phyloP scores from a whole-genome alignment of 1,284 basidiomycete genomes.

The Crucibulum cyathiforme region DNA sequence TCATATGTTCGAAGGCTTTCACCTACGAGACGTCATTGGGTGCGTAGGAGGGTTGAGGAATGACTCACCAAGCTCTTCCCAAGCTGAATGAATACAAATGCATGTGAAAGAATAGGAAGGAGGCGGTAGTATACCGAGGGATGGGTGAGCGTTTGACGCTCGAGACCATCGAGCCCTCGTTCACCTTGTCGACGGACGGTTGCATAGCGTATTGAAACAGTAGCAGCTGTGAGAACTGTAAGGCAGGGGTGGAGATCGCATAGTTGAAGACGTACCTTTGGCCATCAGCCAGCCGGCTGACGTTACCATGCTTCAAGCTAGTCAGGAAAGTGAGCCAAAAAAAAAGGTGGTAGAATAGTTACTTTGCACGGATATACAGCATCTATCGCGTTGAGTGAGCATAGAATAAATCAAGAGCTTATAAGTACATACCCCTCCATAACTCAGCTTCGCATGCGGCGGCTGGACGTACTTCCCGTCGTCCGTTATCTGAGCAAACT shows the following conservation, averaged over 20 bases:
- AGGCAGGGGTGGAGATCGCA: too few species aligned
- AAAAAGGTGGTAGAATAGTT: too few species aligned
- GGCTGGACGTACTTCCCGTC: slow-evolving; percentile 74
- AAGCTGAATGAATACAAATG: slow-evolving; percentile 75
- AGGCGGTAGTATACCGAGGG: slow-evolving; percentile 75
- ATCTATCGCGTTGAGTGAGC: slow-evolving; percentile 49
- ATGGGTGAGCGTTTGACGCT: slow-evolving; percentile 72
- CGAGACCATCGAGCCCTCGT: slow-evolving; percentile 56
- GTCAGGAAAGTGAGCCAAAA: background rate
- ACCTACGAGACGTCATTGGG: slow-evolving; percentile 38
- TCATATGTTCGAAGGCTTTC: slow-evolving; percentile 56
- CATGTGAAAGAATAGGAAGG: slow-evolving; percentile 70
- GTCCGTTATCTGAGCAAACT: slow-evolving; percentile 74
- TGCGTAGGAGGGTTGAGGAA: background rate
- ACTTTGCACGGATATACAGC: slow-evolving; percentile 75
- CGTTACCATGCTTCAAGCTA: slow-evolving; percentile 60
- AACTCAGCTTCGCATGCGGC: slow-evolving; percentile 76
- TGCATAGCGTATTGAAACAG: slow-evolving; percentile 77
- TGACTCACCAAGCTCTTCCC: slow-evolving; percentile 64
- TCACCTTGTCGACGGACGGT: slow-evolving; percentile 76
- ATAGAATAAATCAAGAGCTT: background rate
- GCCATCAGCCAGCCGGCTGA: slow-evolving; percentile 64
- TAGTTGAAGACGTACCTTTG: slow-evolving; percentile 47
- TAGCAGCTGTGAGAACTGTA: slow-evolving; percentile 53
- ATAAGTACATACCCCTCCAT: slow-evolving; percentile 67